Evolutionary conservation across 352 stramenopile genomes (phyloP).

Genomic region (Aphanomyces invadans): DNA sequence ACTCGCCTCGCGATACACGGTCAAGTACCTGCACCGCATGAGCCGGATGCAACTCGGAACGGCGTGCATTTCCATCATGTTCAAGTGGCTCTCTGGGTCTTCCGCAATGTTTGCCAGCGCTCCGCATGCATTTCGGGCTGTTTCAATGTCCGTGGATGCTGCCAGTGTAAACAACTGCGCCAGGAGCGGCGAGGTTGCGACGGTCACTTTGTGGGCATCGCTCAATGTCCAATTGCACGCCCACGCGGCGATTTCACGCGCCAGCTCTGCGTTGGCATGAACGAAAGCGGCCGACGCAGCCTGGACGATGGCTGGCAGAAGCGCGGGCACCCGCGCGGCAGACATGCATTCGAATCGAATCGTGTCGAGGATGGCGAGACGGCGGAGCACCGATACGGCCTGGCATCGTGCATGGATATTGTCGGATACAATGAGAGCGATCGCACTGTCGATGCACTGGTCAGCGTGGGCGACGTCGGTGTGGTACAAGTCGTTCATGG

Average conservation of each 20-base stretch:
- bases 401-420: slow-evolving; percentile 66
- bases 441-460: slow-evolving; percentile 40
- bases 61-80: slow-evolving; percentile 76
- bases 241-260: slow-evolving; percentile 82
- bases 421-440: slow-evolving; percentile 51
- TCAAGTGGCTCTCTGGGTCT: slow-evolving; percentile 68
- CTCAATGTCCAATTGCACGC: slow-evolving; percentile 81
- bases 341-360: slow-evolving; percentile 81
- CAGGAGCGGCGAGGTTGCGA: slow-evolving; percentile 51
- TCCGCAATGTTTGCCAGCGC: slow-evolving; percentile 89
- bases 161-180: slow-evolving; percentile 64
- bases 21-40: slow-evolving; percentile 83
- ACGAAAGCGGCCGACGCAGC: slow-evolving; percentile 29
- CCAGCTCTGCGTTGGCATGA: slow-evolving; percentile 70
- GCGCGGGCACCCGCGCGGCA: slow-evolving; percentile 35
- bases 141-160: slow-evolving; percentile 81
- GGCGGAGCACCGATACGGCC: slow-evolving; percentile 84
- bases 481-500: slow-evolving; percentile 66
- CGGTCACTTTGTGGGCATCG: slow-evolving; percentile 63
- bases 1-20: slow-evolving; percentile 87
- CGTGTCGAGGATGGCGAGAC: slow-evolving; percentile 69
- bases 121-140: slow-evolving; percentile 86
- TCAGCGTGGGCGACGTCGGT: slow-evolving; percentile 50
- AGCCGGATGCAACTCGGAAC: slow-evolving; percentile 84
- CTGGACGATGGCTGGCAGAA: slow-evolving; percentile 47